phyloP scores from a whole-genome alignment of 208 protist genomes.

The Leishmania arabica region DNA sequence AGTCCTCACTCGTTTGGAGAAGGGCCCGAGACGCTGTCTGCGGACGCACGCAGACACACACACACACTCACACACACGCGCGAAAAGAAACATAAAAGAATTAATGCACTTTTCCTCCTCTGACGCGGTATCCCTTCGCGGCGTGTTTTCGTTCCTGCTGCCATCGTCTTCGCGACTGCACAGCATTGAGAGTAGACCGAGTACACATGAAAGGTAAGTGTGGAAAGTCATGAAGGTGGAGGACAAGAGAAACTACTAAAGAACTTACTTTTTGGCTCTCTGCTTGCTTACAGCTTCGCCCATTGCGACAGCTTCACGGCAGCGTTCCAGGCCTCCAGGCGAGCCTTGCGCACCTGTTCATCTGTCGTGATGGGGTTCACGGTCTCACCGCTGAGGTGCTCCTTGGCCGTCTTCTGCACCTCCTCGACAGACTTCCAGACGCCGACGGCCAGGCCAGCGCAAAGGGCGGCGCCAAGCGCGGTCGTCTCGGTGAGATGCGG shows the following conservation, averaged over 20 bases:
- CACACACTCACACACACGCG: background rate
- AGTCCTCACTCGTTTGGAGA: too few species aligned
- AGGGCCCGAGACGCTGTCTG: too few species aligned
- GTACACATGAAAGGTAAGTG: background rate
- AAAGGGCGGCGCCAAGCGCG: conserved; percentile 76
- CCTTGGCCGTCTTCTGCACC: conserved; percentile 29
- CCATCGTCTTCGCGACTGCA: background rate
- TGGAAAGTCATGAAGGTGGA: background rate
- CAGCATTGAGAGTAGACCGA: background rate
- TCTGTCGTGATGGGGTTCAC: conserved; percentile 36
- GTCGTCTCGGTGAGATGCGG: conserved; percentile 80
- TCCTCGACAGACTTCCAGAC: conserved; percentile 72
- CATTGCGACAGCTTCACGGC: conserved; percentile 59
- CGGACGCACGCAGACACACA: too few species aligned
- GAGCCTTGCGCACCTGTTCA: conserved; percentile 30
- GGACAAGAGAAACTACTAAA: background rate
- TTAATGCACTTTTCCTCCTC: background rate
- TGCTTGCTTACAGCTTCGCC: conserved; percentile 56
- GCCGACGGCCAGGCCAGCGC: conserved; percentile 65
- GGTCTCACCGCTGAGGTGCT: conserved; percentile 33
- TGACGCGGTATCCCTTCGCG: background rate
- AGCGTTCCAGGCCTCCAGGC: conserved; percentile 51
- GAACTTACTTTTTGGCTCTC: background rate
- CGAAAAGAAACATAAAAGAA: background rate
- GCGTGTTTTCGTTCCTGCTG: background rate